Percentiles rank a stretch among this genome's conserved stretches.
Evolutionary conservation across 169 alveolate species (phyloP).

Genomic region (Plasmodium inui): DNA sequence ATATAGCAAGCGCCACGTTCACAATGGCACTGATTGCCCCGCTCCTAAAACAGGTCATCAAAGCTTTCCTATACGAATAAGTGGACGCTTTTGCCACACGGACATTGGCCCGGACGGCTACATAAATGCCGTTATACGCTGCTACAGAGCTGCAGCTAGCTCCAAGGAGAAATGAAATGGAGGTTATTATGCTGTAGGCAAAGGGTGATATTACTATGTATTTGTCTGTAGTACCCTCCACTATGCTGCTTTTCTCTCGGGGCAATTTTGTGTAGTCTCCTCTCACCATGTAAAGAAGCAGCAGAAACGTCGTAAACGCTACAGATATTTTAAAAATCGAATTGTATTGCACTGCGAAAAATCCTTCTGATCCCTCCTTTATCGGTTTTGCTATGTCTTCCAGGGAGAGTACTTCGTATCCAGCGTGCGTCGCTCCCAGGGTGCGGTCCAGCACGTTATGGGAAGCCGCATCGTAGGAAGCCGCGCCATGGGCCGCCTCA

Average conservation of each 20-base stretch:
- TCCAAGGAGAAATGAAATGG: slow-evolving; percentile 85
- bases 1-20: slow-evolving; percentile 87
- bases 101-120: slow-evolving; percentile 89
- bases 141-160: slow-evolving; percentile 88
- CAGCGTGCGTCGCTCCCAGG: not conserved
- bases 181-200: slow-evolving; percentile 83
- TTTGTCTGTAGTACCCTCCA: slow-evolving; percentile 10
- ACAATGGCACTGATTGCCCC: slow-evolving; percentile 90
- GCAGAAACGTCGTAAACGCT: slow-evolving; percentile 77
- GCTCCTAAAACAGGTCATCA: slow-evolving; percentile 87
- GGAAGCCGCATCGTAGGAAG: too few species aligned
- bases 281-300: slow-evolving; percentile 79
- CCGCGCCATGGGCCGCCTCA: not conserved
- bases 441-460: not conserved
- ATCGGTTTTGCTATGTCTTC: slow-evolving; percentile 85
- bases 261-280: slow-evolving; percentile 75
- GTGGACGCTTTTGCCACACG: slow-evolving; percentile 89
- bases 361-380: slow-evolving; percentile 91
- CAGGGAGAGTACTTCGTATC: slow-evolving; percentile 16
- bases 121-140: slow-evolving; percentile 92
- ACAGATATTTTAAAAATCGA: slow-evolving; percentile 84
- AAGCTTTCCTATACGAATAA: slow-evolving; percentile 87
- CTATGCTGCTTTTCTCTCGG: not conserved
- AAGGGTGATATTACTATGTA: slow-evolving; percentile 75
- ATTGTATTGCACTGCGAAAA: slow-evolving; percentile 89